phyloP scores from a whole-genome alignment of 345 rosid species.

The Eucalyptus erythrocorys region DNA sequence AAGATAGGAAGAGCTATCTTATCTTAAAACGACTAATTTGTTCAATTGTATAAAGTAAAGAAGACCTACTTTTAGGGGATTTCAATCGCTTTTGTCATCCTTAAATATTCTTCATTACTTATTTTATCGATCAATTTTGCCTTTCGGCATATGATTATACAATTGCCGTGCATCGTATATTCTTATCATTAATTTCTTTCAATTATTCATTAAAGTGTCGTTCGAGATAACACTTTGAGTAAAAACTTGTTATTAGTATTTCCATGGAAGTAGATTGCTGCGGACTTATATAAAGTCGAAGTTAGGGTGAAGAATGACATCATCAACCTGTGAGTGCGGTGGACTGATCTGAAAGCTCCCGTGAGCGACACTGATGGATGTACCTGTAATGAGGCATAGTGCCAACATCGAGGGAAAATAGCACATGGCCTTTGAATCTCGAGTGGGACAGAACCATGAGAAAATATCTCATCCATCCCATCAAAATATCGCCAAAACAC shows the following conservation, averaged over 20 bases:
- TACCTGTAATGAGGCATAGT: background rate
- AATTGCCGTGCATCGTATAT: too few relatives aligned
- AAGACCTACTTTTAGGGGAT: background rate
- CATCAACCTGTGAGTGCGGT: background rate
- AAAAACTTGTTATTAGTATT: background rate
- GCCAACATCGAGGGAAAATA: background rate
- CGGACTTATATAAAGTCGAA: rapidly evolving
- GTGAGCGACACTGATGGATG: background rate
- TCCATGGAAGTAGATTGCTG: background rate
- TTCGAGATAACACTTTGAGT: background rate
- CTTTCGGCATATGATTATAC: background rate
- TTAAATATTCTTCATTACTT: background rate
- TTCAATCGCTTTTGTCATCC: background rate
- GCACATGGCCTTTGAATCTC: background rate
- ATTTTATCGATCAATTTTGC: background rate
- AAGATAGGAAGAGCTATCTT: background rate
- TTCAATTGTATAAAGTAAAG: background rate
- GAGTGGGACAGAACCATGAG: background rate
- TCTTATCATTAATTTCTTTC: background rate
- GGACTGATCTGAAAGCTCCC: background rate
- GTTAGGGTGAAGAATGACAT: background rate
- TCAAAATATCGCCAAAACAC: background rate
- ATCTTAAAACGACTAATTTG: background rate
- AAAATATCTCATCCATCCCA: background rate
- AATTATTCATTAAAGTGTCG: background rate